Percentiles rank a stretch among this genome's conserved stretches.
These are phyloP conservation scores for Penicillium brasilianum DNA, from an alignment of 2,329 filamentous ascomycete genomes.

Conservation along the genomic window DNA sequence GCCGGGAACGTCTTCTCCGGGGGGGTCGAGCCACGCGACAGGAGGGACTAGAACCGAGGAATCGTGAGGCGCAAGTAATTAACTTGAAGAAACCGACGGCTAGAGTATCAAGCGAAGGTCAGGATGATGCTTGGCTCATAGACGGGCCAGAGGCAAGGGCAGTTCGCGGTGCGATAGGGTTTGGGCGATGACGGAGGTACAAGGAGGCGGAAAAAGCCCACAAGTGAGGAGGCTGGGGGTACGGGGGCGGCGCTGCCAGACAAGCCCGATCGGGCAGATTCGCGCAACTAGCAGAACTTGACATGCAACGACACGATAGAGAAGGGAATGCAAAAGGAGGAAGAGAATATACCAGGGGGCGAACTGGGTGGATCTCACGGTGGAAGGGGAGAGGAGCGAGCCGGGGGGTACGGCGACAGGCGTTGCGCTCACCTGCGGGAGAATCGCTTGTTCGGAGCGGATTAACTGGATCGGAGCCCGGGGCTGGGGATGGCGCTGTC, in stretches of 20 bases:
- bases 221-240: slow-evolving; percentile 26
- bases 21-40: slow-evolving; percentile 27
- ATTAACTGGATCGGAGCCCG: slow-evolving; percentile 37
- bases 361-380: slow-evolving; percentile 36
- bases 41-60: slow-evolving; percentile 21
- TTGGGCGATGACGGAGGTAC: slow-evolving; percentile 31
- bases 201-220: slow-evolving; percentile 33
- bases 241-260: slow-evolving; percentile 22
- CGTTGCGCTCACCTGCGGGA: slow-evolving; percentile 33
- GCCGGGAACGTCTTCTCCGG: slow-evolving; percentile 18
- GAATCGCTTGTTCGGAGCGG: slow-evolving; percentile 47
- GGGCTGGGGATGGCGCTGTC: slow-evolving; percentile 41
- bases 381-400: slow-evolving; percentile 31
- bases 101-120: slow-evolving; percentile 17
- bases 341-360: slow-evolving; percentile 18
- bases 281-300: slow-evolving; percentile 18
- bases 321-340: slow-evolving; percentile 18
- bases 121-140: slow-evolving; percentile 16
- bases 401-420: slow-evolving; percentile 28
- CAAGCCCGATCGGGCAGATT: slow-evolving; percentile 32
- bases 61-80: slow-evolving; percentile 22
- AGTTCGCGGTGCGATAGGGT: slow-evolving; percentile 23
- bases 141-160: slow-evolving; percentile 12
- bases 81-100: slow-evolving; percentile 9
- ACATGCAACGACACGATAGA: slow-evolving; percentile 24